Base-by-base conservation (phyloP, 495 filamentous ascomycete genomes). In the Lophiotrema nucula region DNA sequence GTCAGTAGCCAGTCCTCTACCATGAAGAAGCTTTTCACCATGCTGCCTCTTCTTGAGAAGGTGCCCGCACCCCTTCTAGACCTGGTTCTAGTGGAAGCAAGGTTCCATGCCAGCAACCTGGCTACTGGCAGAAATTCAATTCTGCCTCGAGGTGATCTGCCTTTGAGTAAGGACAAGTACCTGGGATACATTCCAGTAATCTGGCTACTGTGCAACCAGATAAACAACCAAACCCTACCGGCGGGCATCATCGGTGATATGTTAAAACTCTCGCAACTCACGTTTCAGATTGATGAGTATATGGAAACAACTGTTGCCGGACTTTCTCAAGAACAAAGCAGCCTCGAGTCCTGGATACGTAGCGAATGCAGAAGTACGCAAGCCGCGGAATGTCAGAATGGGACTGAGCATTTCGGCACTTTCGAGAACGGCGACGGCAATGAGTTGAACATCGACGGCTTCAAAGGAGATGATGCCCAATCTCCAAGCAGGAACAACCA, bases 251-350 rank as follows among this genome's bases (percentile, higher is more conserved):
- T 77, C 18, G 64, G 43, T 18, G 73, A 79, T 16, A 76, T 79
- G 74, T 72, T 76, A 67, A 46, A 71, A 5, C 22, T 76, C 16
- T 72, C 71, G 0, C 42, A 74, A 45, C 54, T 77, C 8, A 72
- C 67, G 25, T 75, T 63, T 49, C 73, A 73, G 35, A 65, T 67
- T 3, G 76, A 79, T 33, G 70, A 73, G 50, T 79, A 66, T 51
- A 70, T 78, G 58, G 68, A 72, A 47, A 31, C 47, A 3, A 51
- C 70, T 3, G 47, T 72, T 22, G 31, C 26, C 1, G 23, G 24
- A 16, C 27, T 25, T n/a, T 46, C n/a, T 21, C 42, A 3, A n/a
- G 4, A 21, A 10, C 28, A 2, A 21, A 10, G 13, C 13, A 25
- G n/a, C 15, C 33, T 44, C 11, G 21, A 21, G 27, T 21, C n/a